phyloP scores from a whole-genome alignment of 1,284 basidiomycete genomes.

The Ustilago xerochloae region DNA sequence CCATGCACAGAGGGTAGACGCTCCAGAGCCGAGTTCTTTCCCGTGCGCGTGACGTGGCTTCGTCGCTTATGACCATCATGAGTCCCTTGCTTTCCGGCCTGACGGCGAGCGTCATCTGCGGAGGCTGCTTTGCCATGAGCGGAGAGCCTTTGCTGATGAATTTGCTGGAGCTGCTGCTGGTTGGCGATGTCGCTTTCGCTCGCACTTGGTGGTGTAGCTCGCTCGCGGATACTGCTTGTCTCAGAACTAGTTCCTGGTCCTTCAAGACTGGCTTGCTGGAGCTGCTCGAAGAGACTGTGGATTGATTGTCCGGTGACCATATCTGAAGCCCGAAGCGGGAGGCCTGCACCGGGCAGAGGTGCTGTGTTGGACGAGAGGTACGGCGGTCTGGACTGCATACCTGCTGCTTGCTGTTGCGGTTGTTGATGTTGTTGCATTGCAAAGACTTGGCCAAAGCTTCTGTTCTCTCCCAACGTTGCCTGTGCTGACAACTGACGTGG shows the following conservation, averaged over 20 bases:
- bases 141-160: constrained; percentile 14
- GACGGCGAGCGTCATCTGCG: constrained; percentile 50
- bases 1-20: constrained; percentile 46
- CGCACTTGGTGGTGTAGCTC: constrained; percentile 41
- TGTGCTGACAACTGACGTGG: constrained; percentile 18
- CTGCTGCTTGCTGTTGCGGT: background rate
- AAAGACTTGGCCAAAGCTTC: constrained; percentile 30
- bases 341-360: constrained; percentile 27
- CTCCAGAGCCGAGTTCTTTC: constrained; percentile 48
- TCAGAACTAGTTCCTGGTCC: constrained; percentile 30
- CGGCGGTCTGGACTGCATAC: constrained; percentile 24
- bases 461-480: background rate
- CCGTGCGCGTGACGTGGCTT: constrained; percentile 42
- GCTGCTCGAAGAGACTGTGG: constrained; percentile 45
- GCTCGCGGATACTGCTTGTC: constrained; percentile 32
- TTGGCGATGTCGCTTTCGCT: constrained; percentile 38
- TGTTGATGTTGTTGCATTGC: constrained; percentile 39
- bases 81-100: constrained; percentile 39
- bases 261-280: constrained; percentile 40
- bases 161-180: constrained; percentile 20
- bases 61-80: constrained; percentile 46
- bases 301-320: constrained; percentile 47
- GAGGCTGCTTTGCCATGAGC: constrained; percentile 37
- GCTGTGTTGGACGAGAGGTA: constrained; percentile 42
- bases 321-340: constrained; percentile 28